Evolutionary conservation across 257 asterid species (phyloP).

Genomic region (Ballota nigra): DNA sequence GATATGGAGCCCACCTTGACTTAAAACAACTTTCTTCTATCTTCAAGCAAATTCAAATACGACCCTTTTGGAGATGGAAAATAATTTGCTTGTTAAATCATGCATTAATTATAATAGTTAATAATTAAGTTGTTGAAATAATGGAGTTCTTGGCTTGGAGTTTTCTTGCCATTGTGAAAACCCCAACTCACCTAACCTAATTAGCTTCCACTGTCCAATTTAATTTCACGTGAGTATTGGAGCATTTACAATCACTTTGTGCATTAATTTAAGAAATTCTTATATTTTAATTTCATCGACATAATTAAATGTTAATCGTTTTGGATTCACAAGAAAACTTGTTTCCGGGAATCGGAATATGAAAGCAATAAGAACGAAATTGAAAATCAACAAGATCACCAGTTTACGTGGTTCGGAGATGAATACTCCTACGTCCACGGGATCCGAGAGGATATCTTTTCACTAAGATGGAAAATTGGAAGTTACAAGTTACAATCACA

Average conservation of each 20-base stretch:
- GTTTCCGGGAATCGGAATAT: too few species aligned
- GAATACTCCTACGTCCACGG: too few species aligned
- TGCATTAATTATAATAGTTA: neutral
- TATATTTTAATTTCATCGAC: neutral
- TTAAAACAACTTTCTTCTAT: neutral
- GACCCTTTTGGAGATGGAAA: neutral
- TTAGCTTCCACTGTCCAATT: conserved; percentile 9
- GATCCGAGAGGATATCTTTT: too few species aligned
- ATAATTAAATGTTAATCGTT: too few species aligned
- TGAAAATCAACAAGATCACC: too few species aligned
- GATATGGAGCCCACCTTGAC: neutral
- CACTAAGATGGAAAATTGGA: too few species aligned
- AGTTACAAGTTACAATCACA: too few species aligned
- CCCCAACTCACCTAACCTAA: conserved; percentile 23
- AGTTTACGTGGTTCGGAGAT: too few species aligned
- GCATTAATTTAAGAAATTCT: neutral
- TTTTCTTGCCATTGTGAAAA: conserved; percentile 10
- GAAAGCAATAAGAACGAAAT: too few species aligned
- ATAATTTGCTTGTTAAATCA: neutral
- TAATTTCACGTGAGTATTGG: neutral
- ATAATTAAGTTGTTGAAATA: conserved; percentile 19
- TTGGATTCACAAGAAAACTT: too few species aligned
- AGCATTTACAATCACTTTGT: neutral
- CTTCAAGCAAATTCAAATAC: neutral
- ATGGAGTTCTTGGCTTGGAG: conserved; percentile 16